Conservation (phyloP, 805 yeast genomes). For the Metschnikowia noctiluminum region DNA sequence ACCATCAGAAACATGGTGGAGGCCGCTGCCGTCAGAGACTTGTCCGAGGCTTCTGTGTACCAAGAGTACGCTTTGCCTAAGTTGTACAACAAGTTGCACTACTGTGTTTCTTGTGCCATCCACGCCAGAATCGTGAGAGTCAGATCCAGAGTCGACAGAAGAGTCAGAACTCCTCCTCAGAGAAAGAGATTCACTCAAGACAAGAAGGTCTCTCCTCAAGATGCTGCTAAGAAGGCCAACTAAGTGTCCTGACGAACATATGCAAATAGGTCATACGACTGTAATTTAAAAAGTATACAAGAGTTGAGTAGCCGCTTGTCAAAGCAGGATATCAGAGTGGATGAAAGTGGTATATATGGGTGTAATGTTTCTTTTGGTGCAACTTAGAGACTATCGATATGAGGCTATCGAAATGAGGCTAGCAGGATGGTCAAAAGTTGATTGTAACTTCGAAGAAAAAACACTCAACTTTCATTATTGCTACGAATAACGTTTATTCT, state of each 20-base stretch:
- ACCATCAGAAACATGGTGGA: conserved; percentile 99
- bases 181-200: conserved; percentile 98
- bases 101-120: conserved; percentile 99
- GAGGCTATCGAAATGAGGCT: too few relatives aligned
- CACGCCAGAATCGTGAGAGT: conserved; percentile 99
- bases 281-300: conserved; percentile 14
- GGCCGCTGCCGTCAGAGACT: conserved; percentile 99
- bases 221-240: conserved; percentile 93
- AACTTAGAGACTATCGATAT: too few relatives aligned
- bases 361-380: too few relatives aligned
- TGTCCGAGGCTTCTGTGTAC: conserved; percentile 99
- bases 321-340: too few relatives aligned
- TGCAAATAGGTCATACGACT: conserved; percentile 15
- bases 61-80: conserved; percentile 99
- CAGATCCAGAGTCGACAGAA: conserved; percentile 98
- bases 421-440: too few relatives aligned
- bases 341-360: too few relatives aligned
- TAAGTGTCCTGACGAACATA: conserved; percentile 23
- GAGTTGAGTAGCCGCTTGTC: too few relatives aligned
- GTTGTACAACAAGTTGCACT: conserved; percentile 99
- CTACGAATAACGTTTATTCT: too few relatives aligned
- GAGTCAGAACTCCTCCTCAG: conserved; percentile 97
- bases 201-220: conserved; percentile 94
- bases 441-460: too few relatives aligned
- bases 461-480: too few relatives aligned